Evolutionary conservation across 371 early-diverging fungal species (phyloP), one percentile per base, ranked within the genome.

Genomic region (Mucor indicus): DNA sequence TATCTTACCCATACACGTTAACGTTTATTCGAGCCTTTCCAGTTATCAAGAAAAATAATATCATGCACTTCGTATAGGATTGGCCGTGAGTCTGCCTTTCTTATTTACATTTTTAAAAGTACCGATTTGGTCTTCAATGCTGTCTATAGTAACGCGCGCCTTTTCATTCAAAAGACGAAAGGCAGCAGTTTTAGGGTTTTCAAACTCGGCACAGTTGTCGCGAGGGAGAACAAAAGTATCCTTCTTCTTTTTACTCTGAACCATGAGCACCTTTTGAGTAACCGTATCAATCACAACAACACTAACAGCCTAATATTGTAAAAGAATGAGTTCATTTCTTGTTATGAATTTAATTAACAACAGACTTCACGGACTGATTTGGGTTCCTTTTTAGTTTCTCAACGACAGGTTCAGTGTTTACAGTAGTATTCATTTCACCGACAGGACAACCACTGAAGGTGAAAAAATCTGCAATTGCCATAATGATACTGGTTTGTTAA

Each of bases 51-150:
- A 5, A 67, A 25, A 12, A 38, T 58, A 17, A 56, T 44, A 17
- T 53, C 50, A 38, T 65, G 56, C 1, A 75, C 52, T 45, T 75
- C 69, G 49, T 66, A 75, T 62, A 75, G 66, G 64, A 19, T 70
- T 69, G 5, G 67, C 71, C 21, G 58, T 56, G 0, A 63, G 62
- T 22, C 60, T 67, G 3, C 75, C 75, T 36, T 61, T 68, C 38
- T 75, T 75, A 22, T 68, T 69, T 20, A 64, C 55, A 40, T 75
- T 67, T 21, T 59, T 54, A 21, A 55, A 75, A 10, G 67, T 64
- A 2, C 69, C 71, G 15, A 75, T 48, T 21, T 58, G 64, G 16
- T 44, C 39, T 2, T 53, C 44, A 4, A 63, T 31, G 32, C 35
- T 46, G 17, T 30, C 36, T 9, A 55, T 58, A 13, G 35, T 21